A percentile compares a stretch with the other conserved stretches of the same genome.
Conservation (phyloP, 2,329 filamentous ascomycete genomes). For the Hyphodiscus sp. region DNA sequence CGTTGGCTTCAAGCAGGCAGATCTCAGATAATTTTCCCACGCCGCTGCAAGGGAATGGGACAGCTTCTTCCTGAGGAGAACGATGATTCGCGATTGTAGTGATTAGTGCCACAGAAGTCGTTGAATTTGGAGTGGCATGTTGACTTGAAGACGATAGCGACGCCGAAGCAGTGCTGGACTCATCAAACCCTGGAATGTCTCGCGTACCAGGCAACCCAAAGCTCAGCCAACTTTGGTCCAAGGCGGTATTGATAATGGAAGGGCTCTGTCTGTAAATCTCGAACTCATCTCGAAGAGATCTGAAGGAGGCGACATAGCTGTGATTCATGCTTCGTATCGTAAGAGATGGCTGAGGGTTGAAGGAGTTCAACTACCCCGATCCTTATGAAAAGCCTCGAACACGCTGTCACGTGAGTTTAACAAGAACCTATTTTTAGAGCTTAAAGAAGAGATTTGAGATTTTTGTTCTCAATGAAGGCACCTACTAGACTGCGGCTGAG, state of each 20-base stretch:
- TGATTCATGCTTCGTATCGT: not conserved
- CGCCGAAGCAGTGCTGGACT: not conserved
- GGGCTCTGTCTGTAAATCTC: not conserved
- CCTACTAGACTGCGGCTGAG: too few relatives aligned
- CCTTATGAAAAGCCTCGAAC: not conserved
- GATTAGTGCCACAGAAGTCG: not conserved
- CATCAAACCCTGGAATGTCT: not conserved
- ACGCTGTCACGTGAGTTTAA: not conserved
- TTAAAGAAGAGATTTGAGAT: too few relatives aligned
- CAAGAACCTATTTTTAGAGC: not conserved
- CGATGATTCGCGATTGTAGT: not conserved
- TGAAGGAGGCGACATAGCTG: not conserved
- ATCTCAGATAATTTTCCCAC: not conserved
- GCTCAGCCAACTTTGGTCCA: not conserved
- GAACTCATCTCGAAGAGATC: not conserved
- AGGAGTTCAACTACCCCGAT: not conserved
- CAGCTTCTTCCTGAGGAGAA: too few relatives aligned
- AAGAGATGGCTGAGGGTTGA: not conserved
- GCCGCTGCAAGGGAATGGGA: not conserved
- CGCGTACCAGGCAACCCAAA: not conserved
- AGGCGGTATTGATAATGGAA: not conserved
- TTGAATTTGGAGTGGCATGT: not conserved
- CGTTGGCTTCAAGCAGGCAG: not conserved
- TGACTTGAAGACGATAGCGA: not conserved
- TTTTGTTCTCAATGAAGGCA: too few relatives aligned